Evolutionary conservation across 768 basidiomycete species (phyloP).

Genomic region (Saitozyma sp.): DNA sequence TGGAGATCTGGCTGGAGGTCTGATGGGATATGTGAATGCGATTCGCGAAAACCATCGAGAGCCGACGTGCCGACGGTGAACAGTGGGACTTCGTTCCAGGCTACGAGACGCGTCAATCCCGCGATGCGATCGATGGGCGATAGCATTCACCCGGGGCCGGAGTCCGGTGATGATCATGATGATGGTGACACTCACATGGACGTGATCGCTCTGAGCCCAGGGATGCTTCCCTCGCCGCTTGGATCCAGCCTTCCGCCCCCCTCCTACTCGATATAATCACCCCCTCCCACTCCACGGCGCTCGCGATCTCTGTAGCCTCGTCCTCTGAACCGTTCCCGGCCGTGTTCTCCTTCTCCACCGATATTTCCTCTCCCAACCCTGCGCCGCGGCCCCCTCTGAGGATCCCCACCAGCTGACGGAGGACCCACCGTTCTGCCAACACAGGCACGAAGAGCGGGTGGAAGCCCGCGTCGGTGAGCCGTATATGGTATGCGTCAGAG

Average conservation of each 20-base stretch:
- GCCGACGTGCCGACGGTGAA: conserved; percentile 13
- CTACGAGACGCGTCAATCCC: no score
- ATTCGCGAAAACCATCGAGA: background rate
- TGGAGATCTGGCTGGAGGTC: conserved; percentile 1
- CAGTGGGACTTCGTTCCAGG: background rate
- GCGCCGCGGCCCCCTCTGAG: background rate
- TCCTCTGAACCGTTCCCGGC: no score
- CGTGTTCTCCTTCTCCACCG: no score
- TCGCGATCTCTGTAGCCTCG: no score
- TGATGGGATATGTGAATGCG: background rate
- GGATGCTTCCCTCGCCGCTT: background rate
- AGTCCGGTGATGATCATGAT: no score
- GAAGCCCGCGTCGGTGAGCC: background rate
- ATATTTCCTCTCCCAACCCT: no score
- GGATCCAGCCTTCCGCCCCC: conserved; percentile 3
- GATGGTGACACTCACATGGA: no score
- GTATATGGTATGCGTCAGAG: conserved; percentile 2
- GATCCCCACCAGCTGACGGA: background rate
- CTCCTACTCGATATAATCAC: conserved; percentile 3
- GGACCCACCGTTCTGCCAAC: background rate
- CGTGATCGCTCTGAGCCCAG: no score
- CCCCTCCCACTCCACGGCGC: background rate
- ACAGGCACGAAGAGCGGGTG: background rate
- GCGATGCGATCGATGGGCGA: no score
- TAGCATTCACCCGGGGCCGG: no score